Evolutionary conservation across 2,329 filamentous ascomycete species (phyloP), one percentile per base, ranked within the genome.

Genomic region (Elsinoe necatrix): DNA sequence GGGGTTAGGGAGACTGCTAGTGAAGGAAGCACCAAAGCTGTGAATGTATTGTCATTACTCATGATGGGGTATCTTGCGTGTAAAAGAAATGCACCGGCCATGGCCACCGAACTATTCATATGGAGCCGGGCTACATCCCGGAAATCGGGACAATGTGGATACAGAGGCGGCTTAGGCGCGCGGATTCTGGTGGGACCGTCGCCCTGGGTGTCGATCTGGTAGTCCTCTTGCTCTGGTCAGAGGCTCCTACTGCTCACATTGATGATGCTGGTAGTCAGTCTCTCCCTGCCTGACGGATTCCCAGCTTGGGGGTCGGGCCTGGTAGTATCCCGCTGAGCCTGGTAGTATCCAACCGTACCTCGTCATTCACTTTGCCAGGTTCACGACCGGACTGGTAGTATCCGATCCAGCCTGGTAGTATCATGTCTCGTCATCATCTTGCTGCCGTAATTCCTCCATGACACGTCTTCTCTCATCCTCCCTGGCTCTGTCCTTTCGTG

Each of bases 401-500:
- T 37, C 12, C 34, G 14, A 37, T 37, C 34, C 4, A 37, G 34
- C 12, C 34, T 37, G 34, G 34, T 37, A 12, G 34, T 37, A 37
- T 37, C 34, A n/a, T 6, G 27, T 4, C 27, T 29, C 27, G 9
- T 29, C 27, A 9, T 58, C 61, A 41, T 60, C 62, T 16, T 61
- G 69, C 58, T 75, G 73, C 39, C 71, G 63, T 14, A 75, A 73
- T 61, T 75, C 70, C 48, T 74, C 74, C 52, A 75, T 73, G 34
- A 75, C 31, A 16, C 69, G 63, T 60, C 67, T 68, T 61, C 72
- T 73, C 63, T 77, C 73, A 1, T 72, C 73, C 35, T 70, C 69
- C 61, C 72, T 75, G 45, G 75, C 58, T 20, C 72, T 66, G 57
- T 75, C 75, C 69, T 75, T 71, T 2, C 70, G 75, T 1, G 71